phyloP scores from a whole-genome alignment of 768 basidiomycete species.

The Suillus clintonianus region DNA sequence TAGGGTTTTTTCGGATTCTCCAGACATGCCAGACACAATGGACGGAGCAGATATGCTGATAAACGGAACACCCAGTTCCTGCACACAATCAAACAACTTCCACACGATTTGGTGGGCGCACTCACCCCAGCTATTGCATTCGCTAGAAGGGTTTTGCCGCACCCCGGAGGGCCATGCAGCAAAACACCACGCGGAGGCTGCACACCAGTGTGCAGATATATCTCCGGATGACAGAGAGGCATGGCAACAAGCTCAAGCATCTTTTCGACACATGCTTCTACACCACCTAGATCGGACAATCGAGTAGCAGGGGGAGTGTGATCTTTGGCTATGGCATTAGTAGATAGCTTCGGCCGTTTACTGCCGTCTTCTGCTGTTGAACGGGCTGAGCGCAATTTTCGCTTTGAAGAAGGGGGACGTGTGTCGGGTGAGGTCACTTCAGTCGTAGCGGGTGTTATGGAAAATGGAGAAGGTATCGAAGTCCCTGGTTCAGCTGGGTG shows the following conservation, averaged over 20 bases:
- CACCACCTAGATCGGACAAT: conserved; percentile 85
- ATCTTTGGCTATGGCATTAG: conserved; percentile 38
- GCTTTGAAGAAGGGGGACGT: conserved; percentile 46
- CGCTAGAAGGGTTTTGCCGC: conserved; percentile 93
- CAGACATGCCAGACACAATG: conserved; percentile 97
- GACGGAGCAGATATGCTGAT: conserved; percentile 94
- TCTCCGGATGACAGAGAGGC: conserved; percentile 93
- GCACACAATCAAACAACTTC: conserved; percentile 2
- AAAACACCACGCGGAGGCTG: conserved; percentile 91
- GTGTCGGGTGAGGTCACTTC: conserved; percentile 5
- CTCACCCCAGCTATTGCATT: conserved; percentile 93
- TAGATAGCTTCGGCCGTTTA: conserved; percentile 57
- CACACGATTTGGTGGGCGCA: conserved; percentile 9
- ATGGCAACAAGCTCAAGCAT: conserved; percentile 96
- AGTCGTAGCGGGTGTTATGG: conserved; percentile 9
- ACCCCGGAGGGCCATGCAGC: conserved; percentile 94
- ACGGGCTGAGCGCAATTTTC: conserved; percentile 61
- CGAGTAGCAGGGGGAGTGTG: conserved; percentile 73
- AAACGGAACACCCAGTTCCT: conserved; percentile 94
- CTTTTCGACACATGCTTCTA: conserved; percentile 85
- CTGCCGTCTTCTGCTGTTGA: conserved; percentile 48
- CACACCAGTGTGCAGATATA: conserved; percentile 92
- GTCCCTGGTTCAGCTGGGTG: not conserved
- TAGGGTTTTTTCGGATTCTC: conserved; percentile 96
- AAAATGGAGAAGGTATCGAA: conserved; percentile 11